Evolutionary conservation across 192 early-diverging fungal genomes (phyloP), one percentile per base, ranked within the genome.

Genomic region (Podila horticola): DNA sequence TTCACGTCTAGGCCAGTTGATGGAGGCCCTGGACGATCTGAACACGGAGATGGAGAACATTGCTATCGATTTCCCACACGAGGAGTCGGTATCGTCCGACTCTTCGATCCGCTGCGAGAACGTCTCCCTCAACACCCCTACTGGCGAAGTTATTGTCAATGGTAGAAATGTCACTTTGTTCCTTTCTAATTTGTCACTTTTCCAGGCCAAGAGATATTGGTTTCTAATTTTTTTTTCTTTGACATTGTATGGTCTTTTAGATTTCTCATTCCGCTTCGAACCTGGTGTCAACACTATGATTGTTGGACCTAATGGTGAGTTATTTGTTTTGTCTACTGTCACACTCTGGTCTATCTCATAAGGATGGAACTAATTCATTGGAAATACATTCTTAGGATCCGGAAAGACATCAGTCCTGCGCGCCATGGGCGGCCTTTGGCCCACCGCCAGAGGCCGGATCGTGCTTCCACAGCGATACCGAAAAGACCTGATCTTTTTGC

Each of bases 321-420:
- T 41, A 0, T 41, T 41, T 41, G 9, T 12, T 41, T 41, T 41
- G 0, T 41, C 12, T 41, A 4, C n/a, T 17, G 31, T 31, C 31
- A 31, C 2, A 31, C 31, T 31, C 2, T 31, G 2, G 31, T 31
- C 31, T 31, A 4, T 31, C 31, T 31, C 34, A 4, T 7, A 34
- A 4, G 7, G 0, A 34, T 34, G 34, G 8, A 0, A 36, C 10
- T 36, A 0, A 36, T 1, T 36, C 0, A 36, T 10, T 36, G 6
- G 0, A n/a, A 10, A 26, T n/a, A 6, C 5, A 12, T 31, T 2
- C 3, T 33, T 71, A 87, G 86, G 86, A 55, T 74, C 82, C 20
- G 97, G 97, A 38, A 98, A 98, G 73, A 93, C 94, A 19, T 93
- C 94, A 8, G 51, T 98, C 20, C 64, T 97, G 24, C 87, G 95